phyloP scores from a whole-genome alignment of 2,329 filamentous ascomycete genomes.

The Sporothrix curviconia region DNA sequence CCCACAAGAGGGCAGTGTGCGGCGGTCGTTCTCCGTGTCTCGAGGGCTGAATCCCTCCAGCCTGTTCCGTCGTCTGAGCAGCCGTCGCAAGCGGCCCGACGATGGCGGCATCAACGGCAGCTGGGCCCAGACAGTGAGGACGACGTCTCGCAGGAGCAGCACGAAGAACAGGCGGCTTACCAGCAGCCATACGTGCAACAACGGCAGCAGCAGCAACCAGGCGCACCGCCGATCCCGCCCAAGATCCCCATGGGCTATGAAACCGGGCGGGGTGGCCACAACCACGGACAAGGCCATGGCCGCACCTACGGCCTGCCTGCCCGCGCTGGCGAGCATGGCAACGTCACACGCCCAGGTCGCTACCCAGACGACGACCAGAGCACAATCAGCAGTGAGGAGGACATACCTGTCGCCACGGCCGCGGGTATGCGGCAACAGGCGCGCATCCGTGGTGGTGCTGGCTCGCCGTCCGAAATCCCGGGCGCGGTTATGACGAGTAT shows the following conservation, averaged over 20 bases:
- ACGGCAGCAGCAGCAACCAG: conserved; percentile 1
- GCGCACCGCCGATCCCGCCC: neutral
- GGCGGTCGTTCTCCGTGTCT: conserved; percentile 46
- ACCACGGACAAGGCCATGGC: neutral
- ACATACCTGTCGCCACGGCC: conserved; percentile 16
- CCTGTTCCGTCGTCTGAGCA: conserved; percentile 31
- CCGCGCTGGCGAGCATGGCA: neutral
- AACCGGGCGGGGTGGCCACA: neutral
- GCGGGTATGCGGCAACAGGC: neutral
- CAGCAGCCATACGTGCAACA: neutral
- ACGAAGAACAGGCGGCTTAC: neutral
- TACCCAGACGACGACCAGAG: conserved; percentile 24
- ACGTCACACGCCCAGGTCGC: neutral
- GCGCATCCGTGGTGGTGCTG: conserved; percentile 16
- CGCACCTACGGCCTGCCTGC: neutral
- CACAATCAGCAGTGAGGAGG: conserved; percentile 19
- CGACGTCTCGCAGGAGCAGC: conserved; percentile 17
- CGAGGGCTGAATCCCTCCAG: conserved; percentile 36
- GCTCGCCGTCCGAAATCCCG: conserved; percentile 18
- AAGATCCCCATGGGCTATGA: neutral
- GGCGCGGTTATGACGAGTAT: conserved; percentile 40
- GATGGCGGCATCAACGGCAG: conserved; percentile 51
- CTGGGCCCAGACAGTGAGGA: conserved; percentile 41
- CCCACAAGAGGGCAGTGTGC: conserved; percentile 22
- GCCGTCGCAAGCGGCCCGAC: conserved; percentile 35